Evolutionary conservation across 1,284 basidiomycete genomes (phyloP), one percentile per base, ranked within the genome.

Genomic region (Boletus smithii): DNA sequence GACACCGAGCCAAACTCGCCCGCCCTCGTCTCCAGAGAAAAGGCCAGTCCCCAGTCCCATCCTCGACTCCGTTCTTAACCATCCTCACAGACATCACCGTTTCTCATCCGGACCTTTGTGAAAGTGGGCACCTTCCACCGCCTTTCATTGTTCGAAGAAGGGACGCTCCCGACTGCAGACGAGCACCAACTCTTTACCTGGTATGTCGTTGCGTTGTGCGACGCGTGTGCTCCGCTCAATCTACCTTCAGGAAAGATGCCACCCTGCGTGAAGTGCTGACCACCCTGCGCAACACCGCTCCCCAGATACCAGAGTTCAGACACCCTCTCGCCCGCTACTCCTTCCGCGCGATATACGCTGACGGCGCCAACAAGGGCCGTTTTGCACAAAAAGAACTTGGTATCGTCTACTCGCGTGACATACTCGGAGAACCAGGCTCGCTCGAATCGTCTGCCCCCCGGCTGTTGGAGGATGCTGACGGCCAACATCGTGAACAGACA

Each of bases 151-250:
- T 90, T 90, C 55, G 85, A 90, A 60, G 85, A 88, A 51, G 81
- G 83, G 0, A 76, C 76, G 3, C 70, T 85, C 5, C 87, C 87
- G 8, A 81, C 80, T 3, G 79, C 80, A 4, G 87, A 90, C 53
- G 87, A 90, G 60, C 83, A 87, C 43, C 85, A 88, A 57, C 69
- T 88, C 34, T 88, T 81, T 57, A 85, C 83, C 11, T 90, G 87
- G 87, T 86, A 57, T 26, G 72, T 26, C 16, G 8, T 32, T 18
- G 3, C 61, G 11, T 27, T 17, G 8, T 18, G 13, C n/a, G 17
- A 22, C 20, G 22, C 4, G 1, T 38, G 16, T n/a, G 24, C 30
- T 29, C 10, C n/a, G 23, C 39, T 50, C 6, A 57, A 11, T 42
- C 10, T 36, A 18, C 14, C 2, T 34, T 5, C 56, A 89, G 88